These are phyloP conservation scores for Rhynchospora tenuis DNA, from an alignment of 176 grass and related monocot species.

Conservation along the genomic window DNA sequence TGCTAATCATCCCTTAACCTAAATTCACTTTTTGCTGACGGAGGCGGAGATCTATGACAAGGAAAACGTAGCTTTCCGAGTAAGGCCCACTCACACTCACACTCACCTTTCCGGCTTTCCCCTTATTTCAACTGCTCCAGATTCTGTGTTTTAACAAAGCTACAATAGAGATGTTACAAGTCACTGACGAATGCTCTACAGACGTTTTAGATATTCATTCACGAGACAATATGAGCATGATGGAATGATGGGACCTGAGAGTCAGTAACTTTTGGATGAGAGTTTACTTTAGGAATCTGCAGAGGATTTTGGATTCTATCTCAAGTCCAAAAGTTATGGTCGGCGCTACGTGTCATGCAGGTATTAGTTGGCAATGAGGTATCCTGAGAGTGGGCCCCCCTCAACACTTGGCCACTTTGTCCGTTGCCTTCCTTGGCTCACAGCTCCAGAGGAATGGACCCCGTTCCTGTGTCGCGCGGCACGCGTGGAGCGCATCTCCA, in stretches of 20 bases:
- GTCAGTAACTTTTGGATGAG: not conserved
- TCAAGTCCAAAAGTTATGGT: slow-evolving; percentile 8
- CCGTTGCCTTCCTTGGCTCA: not conserved
- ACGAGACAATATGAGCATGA: too few relatives aligned
- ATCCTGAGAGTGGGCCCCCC: slow-evolving; percentile 6
- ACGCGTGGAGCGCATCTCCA: too few relatives aligned
- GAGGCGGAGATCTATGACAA: slow-evolving; percentile 3
- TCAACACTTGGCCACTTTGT: slow-evolving; percentile 21
- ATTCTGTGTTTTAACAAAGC: not conserved
- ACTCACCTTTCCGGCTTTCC: not conserved
- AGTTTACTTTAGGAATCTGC: not conserved
- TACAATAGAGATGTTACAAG: not conserved
- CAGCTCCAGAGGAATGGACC: slow-evolving; percentile 19
- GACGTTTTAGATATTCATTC: not conserved
- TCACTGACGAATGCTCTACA: not conserved
- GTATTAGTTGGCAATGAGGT: slow-evolving; percentile 13
- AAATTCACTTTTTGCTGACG: not conserved
- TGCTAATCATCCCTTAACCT: not conserved
- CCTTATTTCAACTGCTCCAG: not conserved
- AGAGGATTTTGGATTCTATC: not conserved
- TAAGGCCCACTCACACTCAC: not conserved
- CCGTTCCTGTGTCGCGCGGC: too few relatives aligned
- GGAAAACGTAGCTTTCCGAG: slow-evolving; percentile 20
- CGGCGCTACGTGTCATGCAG: slow-evolving; percentile 29
- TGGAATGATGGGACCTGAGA: not conserved